Conservation (phyloP, 2,329 filamentous ascomycete genomes). For the Colletotrichum sp. region DNA sequence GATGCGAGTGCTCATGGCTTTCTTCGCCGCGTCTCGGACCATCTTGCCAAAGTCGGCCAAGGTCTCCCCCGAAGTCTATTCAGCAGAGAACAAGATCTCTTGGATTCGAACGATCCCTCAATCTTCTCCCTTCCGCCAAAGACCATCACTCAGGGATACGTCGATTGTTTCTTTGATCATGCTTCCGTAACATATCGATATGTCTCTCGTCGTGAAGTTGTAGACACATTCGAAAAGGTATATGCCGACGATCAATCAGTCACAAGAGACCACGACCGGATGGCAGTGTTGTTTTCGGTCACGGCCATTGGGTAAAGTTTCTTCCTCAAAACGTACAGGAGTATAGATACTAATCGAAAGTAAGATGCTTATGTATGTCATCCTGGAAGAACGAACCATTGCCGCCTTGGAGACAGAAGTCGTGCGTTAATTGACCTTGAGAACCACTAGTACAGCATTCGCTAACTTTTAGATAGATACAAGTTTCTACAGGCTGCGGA, state of each 20-base stretch:
- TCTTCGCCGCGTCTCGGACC: not conserved
- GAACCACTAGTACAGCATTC: not conserved
- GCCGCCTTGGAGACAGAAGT: not conserved
- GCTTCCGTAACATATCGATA: not conserved
- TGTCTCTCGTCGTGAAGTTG: not conserved
- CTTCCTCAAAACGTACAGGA: rapidly evolving
- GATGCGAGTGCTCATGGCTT: not conserved
- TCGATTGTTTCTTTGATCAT: not conserved
- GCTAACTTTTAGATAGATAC: not conserved
- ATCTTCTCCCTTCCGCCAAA: not conserved
- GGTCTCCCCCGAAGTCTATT: not conserved
- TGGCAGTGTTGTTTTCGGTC: not conserved
- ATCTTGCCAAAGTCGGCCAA: not conserved
- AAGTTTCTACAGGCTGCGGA: not conserved
- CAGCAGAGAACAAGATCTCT: not conserved
- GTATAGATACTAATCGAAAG: not conserved
- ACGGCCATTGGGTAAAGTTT: not conserved
- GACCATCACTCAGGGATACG: not conserved
- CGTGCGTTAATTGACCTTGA: not conserved
- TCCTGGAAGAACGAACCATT: not conserved
- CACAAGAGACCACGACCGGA: not conserved
- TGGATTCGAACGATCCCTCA: not conserved
- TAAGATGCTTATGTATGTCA: not conserved
- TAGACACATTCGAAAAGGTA: not conserved
- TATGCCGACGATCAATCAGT: not conserved